Percentiles rank a stretch among this genome's conserved stretches.
These are phyloP conservation scores for Aotearoamyces nothofagi DNA, from an alignment of 2,329 filamentous ascomycete species.

Conservation along the genomic window DNA sequence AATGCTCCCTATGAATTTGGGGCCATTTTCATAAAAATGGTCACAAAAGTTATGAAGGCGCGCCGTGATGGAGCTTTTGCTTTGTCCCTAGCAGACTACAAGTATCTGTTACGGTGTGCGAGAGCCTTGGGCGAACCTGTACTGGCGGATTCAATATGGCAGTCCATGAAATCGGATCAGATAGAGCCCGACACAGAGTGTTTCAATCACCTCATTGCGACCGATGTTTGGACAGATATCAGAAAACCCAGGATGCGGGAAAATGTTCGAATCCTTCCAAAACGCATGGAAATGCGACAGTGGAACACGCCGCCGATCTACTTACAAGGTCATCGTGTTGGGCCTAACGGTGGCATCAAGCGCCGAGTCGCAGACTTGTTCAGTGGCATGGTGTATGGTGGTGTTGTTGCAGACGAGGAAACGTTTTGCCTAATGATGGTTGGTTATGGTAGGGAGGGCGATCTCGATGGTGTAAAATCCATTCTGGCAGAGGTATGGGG, in stretches of 20 bases:
- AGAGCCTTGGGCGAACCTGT: constrained; percentile 27
- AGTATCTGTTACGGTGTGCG: constrained; percentile 34
- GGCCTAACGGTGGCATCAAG: constrained; percentile 9
- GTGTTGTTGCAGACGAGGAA: constrained; percentile 29
- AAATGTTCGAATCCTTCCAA: constrained; percentile 16
- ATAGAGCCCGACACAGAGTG: constrained; percentile 30
- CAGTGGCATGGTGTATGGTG: constrained; percentile 28
- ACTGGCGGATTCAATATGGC: constrained; percentile 31
- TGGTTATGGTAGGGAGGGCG: constrained; percentile 34
- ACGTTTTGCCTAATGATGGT: constrained; percentile 37
- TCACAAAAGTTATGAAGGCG: constrained; percentile 20
- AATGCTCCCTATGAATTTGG: constrained; percentile 10
- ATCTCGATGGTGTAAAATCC: constrained; percentile 27
- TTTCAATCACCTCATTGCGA: constrained; percentile 38
- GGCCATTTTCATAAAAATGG: constrained; percentile 9
- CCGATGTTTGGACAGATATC: constrained; percentile 28
- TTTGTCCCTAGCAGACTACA: constrained; percentile 31
- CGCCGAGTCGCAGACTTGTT: constrained; percentile 21
- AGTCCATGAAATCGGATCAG: constrained; percentile 22
- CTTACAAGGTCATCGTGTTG: constrained; percentile 6
- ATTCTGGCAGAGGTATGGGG: constrained; percentile 37
- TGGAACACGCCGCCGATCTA: constrained; percentile 5
- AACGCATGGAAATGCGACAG: constrained; percentile 12
- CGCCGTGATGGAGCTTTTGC: constrained; percentile 21
- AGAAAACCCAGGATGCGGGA: constrained; percentile 23